Percentiles rank a stretch among this genome's conserved stretches.
Conservation (phyloP, 129 eudicot genomes). For the Saussurea involucrata region DNA sequence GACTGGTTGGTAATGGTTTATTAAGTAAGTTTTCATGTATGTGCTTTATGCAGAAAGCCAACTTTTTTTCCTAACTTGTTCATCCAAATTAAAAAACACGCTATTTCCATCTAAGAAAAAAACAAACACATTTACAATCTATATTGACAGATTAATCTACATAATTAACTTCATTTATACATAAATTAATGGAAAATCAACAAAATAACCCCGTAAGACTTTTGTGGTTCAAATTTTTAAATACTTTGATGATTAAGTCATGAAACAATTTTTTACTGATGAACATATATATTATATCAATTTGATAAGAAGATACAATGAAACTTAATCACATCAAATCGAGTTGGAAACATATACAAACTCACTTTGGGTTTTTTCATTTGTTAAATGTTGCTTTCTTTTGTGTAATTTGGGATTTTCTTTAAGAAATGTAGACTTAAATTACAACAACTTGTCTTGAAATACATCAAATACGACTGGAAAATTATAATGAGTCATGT, state of each 20-base stretch:
- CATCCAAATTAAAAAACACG: no score
- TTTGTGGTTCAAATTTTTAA: background rate
- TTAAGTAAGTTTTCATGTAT: no score
- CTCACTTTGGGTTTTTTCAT: background rate
- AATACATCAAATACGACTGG: background rate
- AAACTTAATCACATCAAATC: background rate
- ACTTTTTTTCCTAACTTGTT: no score
- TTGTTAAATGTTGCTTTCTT: slow-evolving; percentile 12
- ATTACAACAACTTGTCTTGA: background rate
- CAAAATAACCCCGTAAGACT: background rate
- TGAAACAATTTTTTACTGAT: background rate
- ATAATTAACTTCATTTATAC: no score
- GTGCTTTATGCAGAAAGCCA: no score
- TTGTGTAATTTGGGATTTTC: background rate
- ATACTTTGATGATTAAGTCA: no score
- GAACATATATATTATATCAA: background rate
- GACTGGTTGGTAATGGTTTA: no score
- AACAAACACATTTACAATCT: no score
- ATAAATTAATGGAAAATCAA: no score
- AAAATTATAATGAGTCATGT: background rate
- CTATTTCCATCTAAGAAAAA: no score
- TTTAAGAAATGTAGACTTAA: background rate
- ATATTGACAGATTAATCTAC: no score
- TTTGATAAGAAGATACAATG: background rate
- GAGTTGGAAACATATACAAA: background rate